Conservation (phyloP, 208 protist genomes). For the Leptomonas seymouri region DNA sequence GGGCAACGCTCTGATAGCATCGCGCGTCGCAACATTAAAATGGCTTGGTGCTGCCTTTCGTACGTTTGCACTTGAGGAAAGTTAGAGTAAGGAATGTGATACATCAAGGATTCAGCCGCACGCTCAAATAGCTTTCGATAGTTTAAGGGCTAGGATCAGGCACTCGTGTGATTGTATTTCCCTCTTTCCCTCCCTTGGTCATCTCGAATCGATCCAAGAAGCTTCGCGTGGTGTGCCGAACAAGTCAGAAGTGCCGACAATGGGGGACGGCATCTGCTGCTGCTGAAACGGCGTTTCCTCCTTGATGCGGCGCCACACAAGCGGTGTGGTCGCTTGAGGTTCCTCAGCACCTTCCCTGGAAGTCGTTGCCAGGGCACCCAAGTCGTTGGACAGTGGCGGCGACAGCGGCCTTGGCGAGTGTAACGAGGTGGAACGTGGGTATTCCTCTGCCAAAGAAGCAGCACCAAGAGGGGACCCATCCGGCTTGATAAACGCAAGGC, state of each 20-base stretch:
- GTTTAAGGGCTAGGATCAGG: not conserved
- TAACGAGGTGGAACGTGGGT: not conserved
- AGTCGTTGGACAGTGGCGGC: too few species aligned
- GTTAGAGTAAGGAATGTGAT: too few species aligned
- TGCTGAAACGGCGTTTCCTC: constrained; percentile 17
- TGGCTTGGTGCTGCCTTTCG: too few species aligned
- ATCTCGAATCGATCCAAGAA: constrained; percentile 8
- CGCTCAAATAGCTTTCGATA: too few species aligned
- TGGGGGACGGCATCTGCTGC: constrained; percentile 17
- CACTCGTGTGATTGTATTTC: not conserved
- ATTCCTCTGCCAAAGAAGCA: too few species aligned
- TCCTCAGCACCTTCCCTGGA: not conserved
- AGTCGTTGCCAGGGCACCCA: not conserved
- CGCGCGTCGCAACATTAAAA: too few species aligned
- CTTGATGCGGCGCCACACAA: constrained; percentile 26
- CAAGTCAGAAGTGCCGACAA: constrained; percentile 6
- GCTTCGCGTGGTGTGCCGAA: constrained; percentile 27
- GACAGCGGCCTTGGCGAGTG: not conserved
- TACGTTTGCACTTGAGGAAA: too few species aligned
- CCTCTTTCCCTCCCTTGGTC: not conserved
- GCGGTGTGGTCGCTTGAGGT: constrained; percentile 11
- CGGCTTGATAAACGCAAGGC: not conserved
- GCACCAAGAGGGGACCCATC: not conserved
- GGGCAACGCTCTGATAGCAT: too few species aligned
- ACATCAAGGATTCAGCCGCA: too few species aligned